phyloP scores from a whole-genome alignment of 495 filamentous ascomycete genomes.

The Penicillium bovifimosum region DNA sequence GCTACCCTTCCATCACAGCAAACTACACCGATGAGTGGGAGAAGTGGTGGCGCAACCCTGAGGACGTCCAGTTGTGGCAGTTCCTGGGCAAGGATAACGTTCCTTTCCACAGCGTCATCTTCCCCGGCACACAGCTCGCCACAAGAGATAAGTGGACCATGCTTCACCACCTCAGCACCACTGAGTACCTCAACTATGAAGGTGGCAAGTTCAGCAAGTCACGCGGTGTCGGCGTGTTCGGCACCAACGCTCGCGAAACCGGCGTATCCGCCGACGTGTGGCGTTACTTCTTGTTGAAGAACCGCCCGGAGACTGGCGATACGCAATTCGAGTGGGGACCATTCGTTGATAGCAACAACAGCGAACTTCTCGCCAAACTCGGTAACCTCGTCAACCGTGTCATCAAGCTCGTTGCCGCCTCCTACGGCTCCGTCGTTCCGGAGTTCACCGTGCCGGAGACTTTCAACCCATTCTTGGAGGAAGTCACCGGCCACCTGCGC shows the following conservation, averaged over 20 bases:
- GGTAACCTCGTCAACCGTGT: slow-evolving; percentile 94
- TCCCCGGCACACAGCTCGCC: slow-evolving; percentile 81
- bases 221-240: slow-evolving; percentile 83
- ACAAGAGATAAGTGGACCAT: slow-evolving; percentile 84
- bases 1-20: slow-evolving; percentile 91
- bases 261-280: slow-evolving; percentile 84
- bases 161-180: slow-evolving; percentile 81
- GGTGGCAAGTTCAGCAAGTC: slow-evolving; percentile 95
- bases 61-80: slow-evolving; percentile 86
- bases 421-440: slow-evolving; percentile 64
- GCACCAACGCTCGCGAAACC: slow-evolving; percentile 80
- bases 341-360: slow-evolving; percentile 86
- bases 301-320: slow-evolving; percentile 84
- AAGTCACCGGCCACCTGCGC: slow-evolving; percentile 56
- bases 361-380: slow-evolving; percentile 80
- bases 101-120: slow-evolving; percentile 87
- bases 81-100: slow-evolving; percentile 99
- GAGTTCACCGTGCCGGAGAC: slow-evolving; percentile 49
- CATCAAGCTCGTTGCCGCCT: slow-evolving; percentile 81
- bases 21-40: slow-evolving; percentile 91
- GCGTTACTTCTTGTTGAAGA: slow-evolving; percentile 87
- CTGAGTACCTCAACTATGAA: slow-evolving; percentile 96
- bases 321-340: slow-evolving; percentile 83
- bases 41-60: slow-evolving; percentile 89
- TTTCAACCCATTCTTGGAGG: slow-evolving; percentile 42